Percentiles rank a stretch among this genome's conserved stretches.
Conservation (phyloP, 1,139 yeast species). For the Wickerhamiella infanticola region DNA sequence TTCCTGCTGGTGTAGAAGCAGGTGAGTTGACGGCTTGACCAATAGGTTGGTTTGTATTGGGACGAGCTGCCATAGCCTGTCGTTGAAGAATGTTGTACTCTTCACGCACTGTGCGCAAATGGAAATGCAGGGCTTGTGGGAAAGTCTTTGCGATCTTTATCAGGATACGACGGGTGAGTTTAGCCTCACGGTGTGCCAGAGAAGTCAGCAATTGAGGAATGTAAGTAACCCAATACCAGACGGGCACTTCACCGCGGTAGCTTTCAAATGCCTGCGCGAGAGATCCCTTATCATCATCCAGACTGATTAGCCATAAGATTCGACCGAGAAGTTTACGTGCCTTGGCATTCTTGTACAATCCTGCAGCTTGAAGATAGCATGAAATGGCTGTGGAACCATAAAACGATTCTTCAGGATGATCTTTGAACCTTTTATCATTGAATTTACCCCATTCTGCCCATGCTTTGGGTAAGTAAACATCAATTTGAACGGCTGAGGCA, state of each 20-base stretch:
- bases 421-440: slow-evolving; percentile 78
- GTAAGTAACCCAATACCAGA: slow-evolving; percentile 98
- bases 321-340: slow-evolving; percentile 79
- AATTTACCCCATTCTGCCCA: slow-evolving; percentile 99
- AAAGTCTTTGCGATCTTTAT: slow-evolving; percentile 88
- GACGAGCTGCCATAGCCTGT: slow-evolving; percentile 41
- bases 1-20: slow-evolving; percentile 5
- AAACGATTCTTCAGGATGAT: slow-evolving; percentile 65
- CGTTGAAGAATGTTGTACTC: slow-evolving; percentile 81
- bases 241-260: slow-evolving; percentile 91
- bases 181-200: slow-evolving; percentile 80
- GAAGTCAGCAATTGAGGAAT: slow-evolving; percentile 89
- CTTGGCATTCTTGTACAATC: slow-evolving; percentile 82
- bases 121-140: slow-evolving; percentile 96
- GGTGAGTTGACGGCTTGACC: slow-evolving; percentile 5
- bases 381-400: slow-evolving; percentile 90
- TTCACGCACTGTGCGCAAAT: slow-evolving; percentile 84
- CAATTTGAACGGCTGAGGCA: slow-evolving; percentile 94
- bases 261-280: slow-evolving; percentile 79
- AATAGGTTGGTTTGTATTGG: slow-evolving; percentile 16
- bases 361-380: slow-evolving; percentile 95
- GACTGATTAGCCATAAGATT: slow-evolving; percentile 81
- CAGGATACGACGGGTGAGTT: slow-evolving; percentile 71
- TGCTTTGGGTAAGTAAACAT: slow-evolving; percentile 84
- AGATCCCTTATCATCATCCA: slow-evolving; percentile 75